phyloP scores from a whole-genome alignment of 2,329 filamentous ascomycete species.

The Hymenoscyphus albidus region DNA sequence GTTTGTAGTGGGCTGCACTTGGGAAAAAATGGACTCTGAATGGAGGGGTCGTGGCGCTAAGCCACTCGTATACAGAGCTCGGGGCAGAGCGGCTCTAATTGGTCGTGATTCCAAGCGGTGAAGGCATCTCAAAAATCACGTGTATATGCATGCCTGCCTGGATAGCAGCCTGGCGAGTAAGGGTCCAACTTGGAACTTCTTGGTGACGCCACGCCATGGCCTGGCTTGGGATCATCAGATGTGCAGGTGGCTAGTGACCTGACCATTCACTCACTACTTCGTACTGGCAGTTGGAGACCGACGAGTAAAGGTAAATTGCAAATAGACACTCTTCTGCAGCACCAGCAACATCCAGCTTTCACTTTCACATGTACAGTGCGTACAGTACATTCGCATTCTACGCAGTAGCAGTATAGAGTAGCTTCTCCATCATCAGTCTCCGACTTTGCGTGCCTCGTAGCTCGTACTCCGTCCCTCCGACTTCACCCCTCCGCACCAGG shows the following conservation, averaged over 20 bases:
- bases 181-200: background rate
- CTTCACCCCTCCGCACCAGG: background rate
- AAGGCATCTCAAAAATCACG: background rate
- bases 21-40: constrained; percentile 18
- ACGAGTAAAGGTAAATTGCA: no score
- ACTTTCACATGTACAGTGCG: background rate
- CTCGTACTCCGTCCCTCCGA: background rate
- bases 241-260: background rate
- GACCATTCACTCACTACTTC: background rate
- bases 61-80: background rate
- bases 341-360: background rate
- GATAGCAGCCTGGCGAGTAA: background rate
- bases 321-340: background rate
- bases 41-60: constrained; percentile 21
- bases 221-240: background rate
- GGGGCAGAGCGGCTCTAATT: background rate
- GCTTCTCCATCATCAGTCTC: no score
- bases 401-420: no score
- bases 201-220: background rate
- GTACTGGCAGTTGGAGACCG: background rate
- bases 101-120: background rate
- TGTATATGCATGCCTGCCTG: background rate
- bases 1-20: constrained; percentile 19
- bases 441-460: no score
- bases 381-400: no score